Evolutionary conservation across 2,329 filamentous ascomycete genomes (phyloP).

Genomic region (Trichocomaceae sp.): DNA sequence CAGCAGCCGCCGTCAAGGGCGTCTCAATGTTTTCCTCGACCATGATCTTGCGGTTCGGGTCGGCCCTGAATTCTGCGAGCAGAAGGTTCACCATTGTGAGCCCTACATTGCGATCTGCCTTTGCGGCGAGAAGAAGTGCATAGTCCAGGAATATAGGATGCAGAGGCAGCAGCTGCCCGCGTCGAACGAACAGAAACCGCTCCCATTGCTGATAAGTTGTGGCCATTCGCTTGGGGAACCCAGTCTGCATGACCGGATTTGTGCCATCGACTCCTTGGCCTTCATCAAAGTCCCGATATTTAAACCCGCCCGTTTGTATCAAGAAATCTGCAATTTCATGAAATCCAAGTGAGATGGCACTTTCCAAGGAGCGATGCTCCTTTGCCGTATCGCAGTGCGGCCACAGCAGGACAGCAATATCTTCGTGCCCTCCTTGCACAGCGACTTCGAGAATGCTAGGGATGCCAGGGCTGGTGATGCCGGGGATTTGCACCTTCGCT

Average conservation of each 20-base stretch:
- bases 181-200: slow-evolving; percentile 12
- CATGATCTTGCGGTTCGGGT: slow-evolving; percentile 12
- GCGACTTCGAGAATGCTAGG: slow-evolving; percentile 9
- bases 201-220: slow-evolving; percentile 12
- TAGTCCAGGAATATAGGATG: slow-evolving; percentile 12
- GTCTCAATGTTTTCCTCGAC: slow-evolving; percentile 9
- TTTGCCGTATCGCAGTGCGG: slow-evolving; percentile 10
- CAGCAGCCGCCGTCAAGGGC: slow-evolving; percentile 11
- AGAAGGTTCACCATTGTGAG: neutral
- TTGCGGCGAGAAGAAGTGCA: neutral
- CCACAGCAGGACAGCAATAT: slow-evolving; percentile 11
- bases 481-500: no score
- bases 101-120: neutral
- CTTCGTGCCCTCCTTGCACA: slow-evolving; percentile 4
- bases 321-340: slow-evolving; percentile 14
- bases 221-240: slow-evolving; percentile 2
- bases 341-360: slow-evolving; percentile 10
- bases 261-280: neutral
- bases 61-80: slow-evolving; percentile 8
- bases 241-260: neutral
- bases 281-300: slow-evolving; percentile 5
- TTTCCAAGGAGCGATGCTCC: slow-evolving; percentile 10
- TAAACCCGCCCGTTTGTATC: slow-evolving; percentile 5
- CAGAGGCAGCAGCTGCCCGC: slow-evolving; percentile 7
- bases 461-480: no score